Conservation (phyloP, 805 yeast genomes). For the Scheffersomyces lignosus region DNA sequence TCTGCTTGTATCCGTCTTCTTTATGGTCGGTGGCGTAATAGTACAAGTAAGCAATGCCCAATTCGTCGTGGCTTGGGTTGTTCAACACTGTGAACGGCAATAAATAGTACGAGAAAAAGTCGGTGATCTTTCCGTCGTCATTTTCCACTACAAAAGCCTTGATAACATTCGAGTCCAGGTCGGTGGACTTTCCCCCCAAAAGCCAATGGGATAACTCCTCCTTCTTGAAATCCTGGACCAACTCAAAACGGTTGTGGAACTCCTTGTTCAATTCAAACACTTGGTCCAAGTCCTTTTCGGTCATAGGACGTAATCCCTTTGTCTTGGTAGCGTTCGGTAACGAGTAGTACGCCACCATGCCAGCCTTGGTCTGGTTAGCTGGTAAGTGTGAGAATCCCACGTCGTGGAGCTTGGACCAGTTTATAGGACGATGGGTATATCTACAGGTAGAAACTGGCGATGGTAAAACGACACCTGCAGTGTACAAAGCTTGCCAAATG, state of each 20-base stretch:
- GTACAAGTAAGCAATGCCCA: constrained; percentile 85
- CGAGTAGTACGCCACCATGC: constrained; percentile 62
- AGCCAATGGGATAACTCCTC: constrained; percentile 84
- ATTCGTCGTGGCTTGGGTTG: constrained; percentile 58
- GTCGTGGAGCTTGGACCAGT: constrained; percentile 86
- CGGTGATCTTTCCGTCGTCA: constrained; percentile 69
- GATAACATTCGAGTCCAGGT: constrained; percentile 51
- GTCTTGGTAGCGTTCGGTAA: constrained; percentile 53
- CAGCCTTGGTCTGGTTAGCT: constrained; percentile 59
- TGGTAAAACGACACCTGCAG: constrained; percentile 90
- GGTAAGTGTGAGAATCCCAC: constrained; percentile 90
- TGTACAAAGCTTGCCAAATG: constrained; percentile 95
- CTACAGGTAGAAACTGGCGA: constrained; percentile 88
- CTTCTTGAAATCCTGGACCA: constrained; percentile 66
- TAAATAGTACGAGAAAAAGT: constrained; percentile 85
- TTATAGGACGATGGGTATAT: constrained; percentile 89
- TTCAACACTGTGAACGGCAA: constrained; percentile 83
- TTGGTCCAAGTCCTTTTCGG: constrained; percentile 59
- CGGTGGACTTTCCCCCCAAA: constrained; percentile 41
- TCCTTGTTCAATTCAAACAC: constrained; percentile 57
- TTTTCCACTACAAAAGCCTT: constrained; percentile 75
- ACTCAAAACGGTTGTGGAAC: constrained; percentile 70
- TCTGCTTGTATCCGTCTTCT: constrained; percentile 47
- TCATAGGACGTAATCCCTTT: constrained; percentile 59
- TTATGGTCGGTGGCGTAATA: constrained; percentile 79